phyloP scores from a whole-genome alignment of 2,329 filamentous ascomycete genomes.

The Colletotrichum tamarilloi region DNA sequence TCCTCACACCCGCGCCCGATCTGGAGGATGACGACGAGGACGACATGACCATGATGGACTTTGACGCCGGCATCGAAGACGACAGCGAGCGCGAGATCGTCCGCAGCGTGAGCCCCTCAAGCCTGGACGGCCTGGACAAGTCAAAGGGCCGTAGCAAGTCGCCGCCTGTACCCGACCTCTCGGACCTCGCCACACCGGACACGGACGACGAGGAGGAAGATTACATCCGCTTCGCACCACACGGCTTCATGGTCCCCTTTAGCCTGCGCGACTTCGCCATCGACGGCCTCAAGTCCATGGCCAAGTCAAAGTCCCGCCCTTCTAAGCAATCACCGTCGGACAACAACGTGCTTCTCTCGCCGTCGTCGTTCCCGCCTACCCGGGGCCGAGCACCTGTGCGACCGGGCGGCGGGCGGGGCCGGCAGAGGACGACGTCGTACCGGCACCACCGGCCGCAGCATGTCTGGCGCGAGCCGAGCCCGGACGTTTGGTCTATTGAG shows the following conservation, averaged over 20 bases:
- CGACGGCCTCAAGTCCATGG: slow-evolving; percentile 45
- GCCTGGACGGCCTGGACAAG: slow-evolving; percentile 62
- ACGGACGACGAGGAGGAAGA: slow-evolving; percentile 60
- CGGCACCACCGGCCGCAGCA: slow-evolving; percentile 54
- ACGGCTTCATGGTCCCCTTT: slow-evolving; percentile 52
- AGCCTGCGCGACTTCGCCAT: slow-evolving; percentile 55
- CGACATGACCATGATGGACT: slow-evolving; percentile 57
- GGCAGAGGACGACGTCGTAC: slow-evolving; percentile 43
- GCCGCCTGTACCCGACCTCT: slow-evolving; percentile 49
- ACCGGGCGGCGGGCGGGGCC: slow-evolving; percentile 43
- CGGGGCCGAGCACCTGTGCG: slow-evolving; percentile 38
- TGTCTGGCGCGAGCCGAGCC: slow-evolving; percentile 68
- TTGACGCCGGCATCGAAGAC: slow-evolving; percentile 69
- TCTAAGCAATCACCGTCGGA: slow-evolving; percentile 42
- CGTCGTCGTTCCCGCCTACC: slow-evolving; percentile 43
- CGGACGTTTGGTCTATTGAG: slow-evolving; percentile 70
- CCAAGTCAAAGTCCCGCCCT: slow-evolving; percentile 4
- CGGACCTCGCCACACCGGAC: slow-evolving; percentile 55
- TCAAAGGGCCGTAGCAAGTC: slow-evolving; percentile 47
- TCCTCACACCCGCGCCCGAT: slow-evolving; percentile 61
- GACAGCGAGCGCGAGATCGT: slow-evolving; percentile 57
- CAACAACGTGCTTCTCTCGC: slow-evolving; percentile 43
- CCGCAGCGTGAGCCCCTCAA: slow-evolving; percentile 68
- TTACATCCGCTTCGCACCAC: slow-evolving; percentile 60
- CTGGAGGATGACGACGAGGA: slow-evolving; percentile 54